Base-by-base conservation (phyloP, 768 basidiomycete genomes). In the Mycena galopus region DNA sequence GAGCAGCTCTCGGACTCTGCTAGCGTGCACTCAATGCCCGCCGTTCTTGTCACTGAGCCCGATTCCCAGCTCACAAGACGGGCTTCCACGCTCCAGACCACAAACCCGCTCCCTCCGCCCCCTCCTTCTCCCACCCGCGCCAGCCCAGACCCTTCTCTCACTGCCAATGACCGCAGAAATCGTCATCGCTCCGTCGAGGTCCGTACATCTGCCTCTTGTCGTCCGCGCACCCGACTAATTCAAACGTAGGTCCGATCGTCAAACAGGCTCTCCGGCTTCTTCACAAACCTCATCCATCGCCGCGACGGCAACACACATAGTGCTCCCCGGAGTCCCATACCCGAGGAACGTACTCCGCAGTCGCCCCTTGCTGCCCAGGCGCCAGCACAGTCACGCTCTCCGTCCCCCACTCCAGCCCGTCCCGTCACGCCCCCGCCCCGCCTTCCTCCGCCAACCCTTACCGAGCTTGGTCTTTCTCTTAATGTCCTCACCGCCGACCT, bases 261-360 rank as follows among this genome's bases (percentile, higher is more conserved):
- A 30, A 94, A 91, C 78, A 88, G 94, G 32, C 85, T 96, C 33
- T 96, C 95, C 29, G 94, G 94, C n/a, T 96, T 96, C 82, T 91
- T 95, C 79, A 92, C 89, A 19, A 90, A 89, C 76, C 86, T 96
- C 69, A 93, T 96, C 8, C 90, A 93, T 78, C 89, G 94, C 67
- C 88, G 92, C 59, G 92, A 94, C 64, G 82, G 81, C 47, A 74
- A 81, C 17, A 77, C 83, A 4, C 68, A 65, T 6, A 61, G 73
- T 0, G 47, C 80, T 32, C 67, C 82, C 16, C 78, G 82, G 42
- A 80, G 81, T 53, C 74, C 82, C 17, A 77, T 82, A 23, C 81
- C 79, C 37, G 87, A 85, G 37, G 83, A 83, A 29, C 76, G 63
- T 25, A 77, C 42, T 62, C 77, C 53, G 61, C 67, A 37, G 47